These are phyloP conservation scores for Debaryomyces psychrophilus DNA, from an alignment of 1,139 yeast genomes.

Conservation along the genomic window DNA sequence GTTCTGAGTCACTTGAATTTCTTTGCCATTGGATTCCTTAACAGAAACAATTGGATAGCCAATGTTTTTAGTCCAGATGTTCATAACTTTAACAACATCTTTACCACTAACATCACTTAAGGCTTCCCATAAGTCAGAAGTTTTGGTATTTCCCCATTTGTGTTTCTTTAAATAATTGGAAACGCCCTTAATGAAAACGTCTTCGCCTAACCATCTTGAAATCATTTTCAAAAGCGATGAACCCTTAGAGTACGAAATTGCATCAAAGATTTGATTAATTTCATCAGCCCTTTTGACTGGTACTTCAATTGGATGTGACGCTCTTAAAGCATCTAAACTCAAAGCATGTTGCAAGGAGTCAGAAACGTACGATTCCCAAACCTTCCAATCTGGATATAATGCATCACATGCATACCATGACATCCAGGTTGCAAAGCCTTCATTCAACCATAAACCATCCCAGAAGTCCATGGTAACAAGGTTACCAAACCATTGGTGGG, in stretches of 20 bases:
- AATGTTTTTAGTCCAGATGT: constrained; percentile 80
- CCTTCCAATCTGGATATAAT: constrained; percentile 85
- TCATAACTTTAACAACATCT: constrained; percentile 76
- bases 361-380: constrained; percentile 73
- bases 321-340: constrained; percentile 68
- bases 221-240: constrained; percentile 79
- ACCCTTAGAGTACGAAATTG: constrained; percentile 82
- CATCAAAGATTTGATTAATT: constrained; percentile 83
- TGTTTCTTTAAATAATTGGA: constrained; percentile 73
- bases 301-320: constrained; percentile 85
- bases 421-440: constrained; percentile 89
- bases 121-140: constrained; percentile 83
- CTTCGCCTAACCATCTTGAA: constrained; percentile 72
- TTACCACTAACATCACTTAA: constrained; percentile 75
- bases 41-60: constrained; percentile 83
- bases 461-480: constrained; percentile 94
- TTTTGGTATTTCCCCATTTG: constrained; percentile 77
- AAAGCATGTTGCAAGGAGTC: constrained; percentile 73
- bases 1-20: constrained; percentile 65
- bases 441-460: constrained; percentile 92
- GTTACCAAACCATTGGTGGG: constrained; percentile 94
- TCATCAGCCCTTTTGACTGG: constrained; percentile 81
- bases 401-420: constrained; percentile 79
- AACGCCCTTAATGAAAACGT: constrained; percentile 71
- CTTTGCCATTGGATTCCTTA: constrained; percentile 37